Conservation (phyloP, 1,139 yeast genomes). For the Yamadazyma atmosphaerica region DNA sequence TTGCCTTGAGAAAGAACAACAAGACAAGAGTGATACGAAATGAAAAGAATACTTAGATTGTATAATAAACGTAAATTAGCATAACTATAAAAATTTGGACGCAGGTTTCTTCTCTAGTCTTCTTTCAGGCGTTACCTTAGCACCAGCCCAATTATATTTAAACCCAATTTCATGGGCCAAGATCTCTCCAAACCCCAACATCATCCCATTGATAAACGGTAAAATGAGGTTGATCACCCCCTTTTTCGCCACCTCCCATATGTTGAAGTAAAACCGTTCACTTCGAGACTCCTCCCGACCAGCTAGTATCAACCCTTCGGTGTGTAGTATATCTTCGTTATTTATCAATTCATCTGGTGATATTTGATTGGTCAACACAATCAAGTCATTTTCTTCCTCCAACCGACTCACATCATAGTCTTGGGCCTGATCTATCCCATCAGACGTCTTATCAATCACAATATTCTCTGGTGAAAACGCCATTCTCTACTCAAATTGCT, state of each 20-base stretch:
- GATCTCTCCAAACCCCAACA: constrained; percentile 96
- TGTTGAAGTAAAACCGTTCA: constrained; percentile 12
- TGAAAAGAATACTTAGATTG: background rate
- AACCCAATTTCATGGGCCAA: constrained; percentile 92
- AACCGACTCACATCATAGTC: constrained; percentile 10
- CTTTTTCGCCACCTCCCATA: constrained; percentile 43
- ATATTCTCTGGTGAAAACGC: constrained; percentile 2
- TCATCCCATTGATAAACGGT: constrained; percentile 91
- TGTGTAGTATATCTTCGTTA: constrained; percentile 22
- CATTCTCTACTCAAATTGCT: background rate
- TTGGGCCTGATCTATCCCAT: background rate
- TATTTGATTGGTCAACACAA: constrained; percentile 17
- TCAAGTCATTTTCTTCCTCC: constrained; percentile 16
- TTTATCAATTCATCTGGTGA: constrained; percentile 16
- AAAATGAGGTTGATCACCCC: constrained; percentile 74
- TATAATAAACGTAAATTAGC: constrained; percentile 1
- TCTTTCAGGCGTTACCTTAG: constrained; percentile 53
- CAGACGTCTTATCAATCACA: background rate
- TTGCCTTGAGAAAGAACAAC: too few species aligned
- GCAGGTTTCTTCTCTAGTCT: constrained; percentile 26
- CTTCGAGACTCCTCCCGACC: constrained; percentile 18
- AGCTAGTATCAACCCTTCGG: constrained; percentile 22
- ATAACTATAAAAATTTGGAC: constrained; percentile 19
- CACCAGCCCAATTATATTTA: constrained; percentile 76
- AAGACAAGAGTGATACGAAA: background rate